Base-by-base conservation (phyloP, 2,329 filamentous ascomycete species). In the Tolypocladium cylindrosporum region DNA sequence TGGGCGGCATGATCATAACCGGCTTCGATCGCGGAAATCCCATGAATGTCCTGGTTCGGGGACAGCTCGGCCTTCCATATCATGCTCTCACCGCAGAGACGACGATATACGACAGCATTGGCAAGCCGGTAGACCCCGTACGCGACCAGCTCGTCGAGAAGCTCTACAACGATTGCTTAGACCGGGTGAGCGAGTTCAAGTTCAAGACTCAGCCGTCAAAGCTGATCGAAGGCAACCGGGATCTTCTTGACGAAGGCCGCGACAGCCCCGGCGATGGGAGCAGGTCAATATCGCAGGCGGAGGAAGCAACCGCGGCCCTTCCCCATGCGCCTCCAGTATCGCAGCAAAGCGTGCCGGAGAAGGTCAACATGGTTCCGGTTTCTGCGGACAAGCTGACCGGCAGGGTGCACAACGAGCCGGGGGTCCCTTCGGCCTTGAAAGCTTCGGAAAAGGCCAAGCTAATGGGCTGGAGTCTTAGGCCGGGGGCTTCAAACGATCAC, bases 1-100 rank as follows among this genome's bases (percentile, higher is more conserved):
- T 97, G 86, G 94, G 94, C 36, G 94, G 93, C 57, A 96, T 99
- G 80, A 97, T 99, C 60, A 91, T 99, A 61, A 97, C 95, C 40
- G 94, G 94, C 0, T 99, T 97, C 69, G 91, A 97, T 64, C 85
- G 90, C 63, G 95, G 95, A 21, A 99, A 99, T 66, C 94, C 94
- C 6, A 76, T 99, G 65, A 95, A 97, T 69, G 84, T 92, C 54
- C 85, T 99, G 60, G 86, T 99, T 58, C 87, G 94, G 63, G 92
- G 90, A 19, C 95, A 99, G 72, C 80, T 99, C 54, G 89, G 88
- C 34, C 80, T 99, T 24, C 86, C 86, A 19, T 97, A 96, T 69
- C 91, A 97, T 71, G 79, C 88, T 31, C 78, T 99, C 60, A 87
- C 86, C 63, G 78, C 84, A n/a, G 83, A 86, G 43, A 93, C 93